phyloP scores from a whole-genome alignment of 768 basidiomycete species.

The Suillus cothurnatus region DNA sequence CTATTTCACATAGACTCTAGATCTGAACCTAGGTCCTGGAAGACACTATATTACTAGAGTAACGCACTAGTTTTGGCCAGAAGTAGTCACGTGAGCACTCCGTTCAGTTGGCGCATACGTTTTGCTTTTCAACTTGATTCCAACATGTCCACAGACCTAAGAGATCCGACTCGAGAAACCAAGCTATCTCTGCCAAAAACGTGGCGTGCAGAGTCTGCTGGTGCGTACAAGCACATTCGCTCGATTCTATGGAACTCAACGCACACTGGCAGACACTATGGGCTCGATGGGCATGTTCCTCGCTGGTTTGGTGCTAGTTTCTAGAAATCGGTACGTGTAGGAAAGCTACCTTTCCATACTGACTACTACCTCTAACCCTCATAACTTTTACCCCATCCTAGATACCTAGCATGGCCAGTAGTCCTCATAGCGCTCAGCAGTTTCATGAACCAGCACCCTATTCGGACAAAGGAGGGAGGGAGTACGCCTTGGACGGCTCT shows the following conservation, averaged over 20 bases:
- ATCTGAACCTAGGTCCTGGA: too few relatives aligned
- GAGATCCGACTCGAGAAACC: constrained; percentile 63
- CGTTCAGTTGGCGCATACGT: too few relatives aligned
- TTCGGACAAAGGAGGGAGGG: constrained; percentile 69
- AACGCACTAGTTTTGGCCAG: not conserved
- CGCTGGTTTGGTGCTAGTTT: constrained; percentile 60
- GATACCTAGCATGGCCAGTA: constrained; percentile 73
- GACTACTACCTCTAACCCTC: not conserved
- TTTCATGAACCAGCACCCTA: constrained; percentile 66
- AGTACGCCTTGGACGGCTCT: constrained; percentile 54
- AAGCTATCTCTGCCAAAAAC: constrained; percentile 59
- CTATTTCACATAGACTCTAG: too few relatives aligned
- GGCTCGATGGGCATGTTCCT: constrained; percentile 67
- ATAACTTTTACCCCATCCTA: constrained; percentile 25
- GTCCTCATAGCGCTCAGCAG: constrained; percentile 61
- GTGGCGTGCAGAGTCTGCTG: constrained; percentile 59
- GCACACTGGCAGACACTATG: constrained; percentile 41
- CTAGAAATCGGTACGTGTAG: constrained; percentile 48
- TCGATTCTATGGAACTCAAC: not conserved
- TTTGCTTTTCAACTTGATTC: constrained; percentile 11
- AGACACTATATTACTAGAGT: too few relatives aligned
- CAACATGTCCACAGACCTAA: constrained; percentile 50
- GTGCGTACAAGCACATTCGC: constrained; percentile 34
- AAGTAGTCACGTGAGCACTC: constrained; percentile 5
- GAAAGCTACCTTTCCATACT: not conserved